Evolutionary conservation across 495 filamentous ascomycete genomes (phyloP), one percentile per base, ranked within the genome.

Genomic region (Podospora pseudopauciseta): DNA sequence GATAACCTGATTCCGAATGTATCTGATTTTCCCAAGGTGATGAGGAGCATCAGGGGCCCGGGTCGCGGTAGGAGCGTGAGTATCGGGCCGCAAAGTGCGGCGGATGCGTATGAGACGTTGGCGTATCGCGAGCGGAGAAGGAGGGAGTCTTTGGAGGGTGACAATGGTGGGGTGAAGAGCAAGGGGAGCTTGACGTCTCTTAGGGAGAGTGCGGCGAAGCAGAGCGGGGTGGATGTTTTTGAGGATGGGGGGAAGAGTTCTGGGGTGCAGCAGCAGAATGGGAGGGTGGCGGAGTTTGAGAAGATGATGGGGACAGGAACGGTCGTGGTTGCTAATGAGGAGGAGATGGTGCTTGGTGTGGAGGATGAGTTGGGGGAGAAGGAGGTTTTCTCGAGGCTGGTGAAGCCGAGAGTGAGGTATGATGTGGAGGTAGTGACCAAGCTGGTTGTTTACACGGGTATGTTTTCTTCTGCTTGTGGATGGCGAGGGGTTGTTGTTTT

Each of bases 391-490:
- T 88, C 88, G 19, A 87, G 85, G 75, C 85, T 98, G 64, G 89
- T 93, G 65, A 93, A 89, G 78, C 93, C 95, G 20, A 87, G 95
- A 64, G 93, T 97, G 32, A 85, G 93, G 70, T 99, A 99, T 75
- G 95, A 99, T 80, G 94, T 97, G 9, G 95, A 99, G 76, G 94
- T 99, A 23, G 87, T 98, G 56, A 98, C 95, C 19, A 98, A 97
- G 80, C 81, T 99, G 64, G 90, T 99, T 73, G 93, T 99, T 55
- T 99, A 99, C 84, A 84, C 89, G 67, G 95, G 94, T 96, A 65
- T 16, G 68, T 71, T 34, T 49, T 13, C 54, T 20, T 5, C 26
- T 27, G 20, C 20, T 27, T 61, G 28, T 60, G 1, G 49, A 16
- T 69, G 62, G 65, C 2, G 59, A 2, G 20, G 39, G 26, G 66